phyloP scores from a whole-genome alignment of 768 basidiomycete species.

The Omphalotus guepiniiformis region DNA sequence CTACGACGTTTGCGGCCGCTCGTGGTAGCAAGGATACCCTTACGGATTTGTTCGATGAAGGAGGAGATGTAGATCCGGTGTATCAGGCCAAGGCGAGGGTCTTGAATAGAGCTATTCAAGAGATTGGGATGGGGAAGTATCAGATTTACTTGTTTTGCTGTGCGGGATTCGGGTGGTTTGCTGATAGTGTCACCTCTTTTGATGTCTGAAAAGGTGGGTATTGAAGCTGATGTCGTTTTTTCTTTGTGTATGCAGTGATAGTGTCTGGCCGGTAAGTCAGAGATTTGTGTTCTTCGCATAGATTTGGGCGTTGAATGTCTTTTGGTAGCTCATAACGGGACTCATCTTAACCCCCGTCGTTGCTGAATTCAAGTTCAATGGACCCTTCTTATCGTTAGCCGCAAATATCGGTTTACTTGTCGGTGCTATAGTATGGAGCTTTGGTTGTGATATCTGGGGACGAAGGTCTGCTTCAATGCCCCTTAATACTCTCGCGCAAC shows the following conservation, averaged over 20 bases:
- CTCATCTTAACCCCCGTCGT: conserved; percentile 61
- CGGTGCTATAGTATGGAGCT: conserved; percentile 66
- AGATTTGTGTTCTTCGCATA: not conserved
- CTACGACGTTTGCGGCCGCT: not conserved
- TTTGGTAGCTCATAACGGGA: conserved; percentile 52
- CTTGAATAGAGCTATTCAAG: conserved; percentile 57
- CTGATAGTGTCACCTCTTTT: conserved; percentile 32
- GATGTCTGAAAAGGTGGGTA: not conserved
- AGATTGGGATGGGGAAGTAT: conserved; percentile 70
- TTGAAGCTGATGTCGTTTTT: not conserved
- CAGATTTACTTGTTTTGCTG: conserved; percentile 63
- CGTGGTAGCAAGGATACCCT: conserved; percentile 1
- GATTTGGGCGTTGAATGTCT: not conserved
- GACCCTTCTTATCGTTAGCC: conserved; percentile 62
- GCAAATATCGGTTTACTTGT: conserved; percentile 70
- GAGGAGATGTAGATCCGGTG: conserved; percentile 42
- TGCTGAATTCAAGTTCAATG: conserved; percentile 59
- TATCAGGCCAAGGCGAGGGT: conserved; percentile 56
- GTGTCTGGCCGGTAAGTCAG: conserved; percentile 62
- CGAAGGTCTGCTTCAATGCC: conserved; percentile 37
- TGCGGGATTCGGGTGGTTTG: conserved; percentile 73
- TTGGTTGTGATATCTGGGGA: conserved; percentile 70
- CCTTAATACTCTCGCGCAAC: not conserved
- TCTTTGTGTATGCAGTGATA: conserved; percentile 42
- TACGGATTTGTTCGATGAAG: conserved; percentile 17